A percentile compares a stretch with the other conserved stretches of the same genome.
Evolutionary conservation across 257 asterid genomes (phyloP).

Genomic region (Solanum infundibuliforme): DNA sequence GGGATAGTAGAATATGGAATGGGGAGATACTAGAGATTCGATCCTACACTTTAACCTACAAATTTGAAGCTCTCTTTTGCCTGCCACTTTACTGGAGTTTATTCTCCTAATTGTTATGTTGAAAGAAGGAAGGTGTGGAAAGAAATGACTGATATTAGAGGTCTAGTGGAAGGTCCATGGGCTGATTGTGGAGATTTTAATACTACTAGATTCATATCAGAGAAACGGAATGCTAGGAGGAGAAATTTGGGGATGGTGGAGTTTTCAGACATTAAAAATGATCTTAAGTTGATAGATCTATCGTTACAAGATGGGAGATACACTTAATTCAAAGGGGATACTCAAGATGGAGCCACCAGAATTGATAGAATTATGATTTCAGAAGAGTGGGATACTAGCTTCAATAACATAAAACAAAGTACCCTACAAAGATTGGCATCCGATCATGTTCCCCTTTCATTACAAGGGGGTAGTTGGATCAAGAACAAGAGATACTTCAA

Average conservation of each 20-base stretch:
- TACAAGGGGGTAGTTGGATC: neutral
- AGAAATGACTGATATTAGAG: neutral
- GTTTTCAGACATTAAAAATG: neutral
- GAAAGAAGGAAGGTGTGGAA: neutral
- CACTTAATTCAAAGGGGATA: neutral
- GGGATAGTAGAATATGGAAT: neutral
- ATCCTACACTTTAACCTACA: neutral
- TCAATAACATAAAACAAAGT: no score
- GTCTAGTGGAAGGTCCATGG: neutral
- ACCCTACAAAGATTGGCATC: neutral
- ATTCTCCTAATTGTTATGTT: neutral
- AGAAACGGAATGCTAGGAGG: neutral
- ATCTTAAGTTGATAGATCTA: no score
- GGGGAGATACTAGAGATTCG: neutral
- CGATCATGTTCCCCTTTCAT: neutral
- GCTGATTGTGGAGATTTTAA: neutral
- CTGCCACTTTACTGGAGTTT: neutral
- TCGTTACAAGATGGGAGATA: neutral
- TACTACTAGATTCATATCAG: neutral
- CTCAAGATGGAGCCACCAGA: neutral
- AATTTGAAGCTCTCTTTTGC: neutral
- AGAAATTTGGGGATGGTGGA: neutral
- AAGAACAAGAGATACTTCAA: no score
- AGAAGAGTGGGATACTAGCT: neutral
- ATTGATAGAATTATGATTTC: neutral